Evolutionary conservation across 805 yeast species (phyloP).

Genomic region (Kodamaea jinghongensis): DNA sequence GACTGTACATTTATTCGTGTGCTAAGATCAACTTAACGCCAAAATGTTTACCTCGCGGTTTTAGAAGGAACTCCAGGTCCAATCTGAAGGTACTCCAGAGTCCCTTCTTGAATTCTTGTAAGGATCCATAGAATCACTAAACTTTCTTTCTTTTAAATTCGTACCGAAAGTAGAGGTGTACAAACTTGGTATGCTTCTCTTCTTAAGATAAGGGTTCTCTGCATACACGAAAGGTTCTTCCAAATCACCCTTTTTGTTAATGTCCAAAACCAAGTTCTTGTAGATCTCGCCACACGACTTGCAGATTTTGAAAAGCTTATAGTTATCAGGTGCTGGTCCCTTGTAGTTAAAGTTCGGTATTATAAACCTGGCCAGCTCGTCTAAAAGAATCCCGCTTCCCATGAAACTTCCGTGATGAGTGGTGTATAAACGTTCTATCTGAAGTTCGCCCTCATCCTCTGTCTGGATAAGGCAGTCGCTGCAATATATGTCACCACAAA

Average conservation of each 20-base stretch:
- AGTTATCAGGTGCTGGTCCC: constrained; percentile 4
- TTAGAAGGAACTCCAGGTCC: constrained; percentile 29
- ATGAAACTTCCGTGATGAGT: constrained; percentile 10
- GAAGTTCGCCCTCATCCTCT: constrained; percentile 11
- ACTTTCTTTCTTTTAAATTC: neutral
- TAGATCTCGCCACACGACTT: constrained; percentile 31
- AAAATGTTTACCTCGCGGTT: too few species aligned
- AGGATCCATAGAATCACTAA: constrained; percentile 8
- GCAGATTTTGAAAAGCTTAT: constrained; percentile 31
- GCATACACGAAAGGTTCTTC: constrained; percentile 20
- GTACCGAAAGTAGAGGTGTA: too few species aligned
- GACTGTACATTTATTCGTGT: too few species aligned
- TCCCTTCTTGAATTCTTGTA: constrained; percentile 36
- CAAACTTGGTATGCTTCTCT: neutral
- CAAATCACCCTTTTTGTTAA: constrained; percentile 12
- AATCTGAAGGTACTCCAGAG: constrained; percentile 51
- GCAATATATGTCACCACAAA: constrained; percentile 50
- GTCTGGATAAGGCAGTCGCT: constrained; percentile 15
- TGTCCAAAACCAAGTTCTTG: constrained; percentile 13
- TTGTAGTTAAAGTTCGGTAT: constrained; percentile 24
- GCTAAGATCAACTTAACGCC: too few species aligned
- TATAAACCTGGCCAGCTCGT: constrained; percentile 30
- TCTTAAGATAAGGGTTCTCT: constrained; percentile 24
- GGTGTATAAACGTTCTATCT: constrained; percentile 7
- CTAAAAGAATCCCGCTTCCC: constrained; percentile 19